A percentile compares a stretch with the other conserved stretches of the same genome.
Evolutionary conservation across 768 basidiomycete genomes (phyloP).

Genomic region (Boletus huronensis): DNA sequence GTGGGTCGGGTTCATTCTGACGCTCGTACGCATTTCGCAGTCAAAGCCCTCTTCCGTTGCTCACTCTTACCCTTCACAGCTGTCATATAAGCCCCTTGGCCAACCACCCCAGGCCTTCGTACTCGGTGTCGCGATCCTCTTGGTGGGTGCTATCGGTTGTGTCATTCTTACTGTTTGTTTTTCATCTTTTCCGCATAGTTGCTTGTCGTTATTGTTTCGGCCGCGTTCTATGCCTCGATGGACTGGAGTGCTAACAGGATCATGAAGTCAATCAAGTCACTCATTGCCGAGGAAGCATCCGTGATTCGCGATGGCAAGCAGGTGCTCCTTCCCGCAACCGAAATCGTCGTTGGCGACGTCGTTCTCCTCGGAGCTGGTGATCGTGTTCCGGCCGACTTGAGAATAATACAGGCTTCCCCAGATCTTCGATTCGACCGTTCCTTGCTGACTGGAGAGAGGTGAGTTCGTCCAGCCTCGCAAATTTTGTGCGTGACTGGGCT

Average conservation of each 20-base stretch:
- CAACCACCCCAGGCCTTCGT: slow-evolving; percentile 40
- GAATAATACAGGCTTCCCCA: slow-evolving; percentile 46
- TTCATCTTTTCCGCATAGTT: slow-evolving; percentile 25
- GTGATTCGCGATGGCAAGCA: slow-evolving; percentile 48
- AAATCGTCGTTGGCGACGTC: slow-evolving; percentile 55
- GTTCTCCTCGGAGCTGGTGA: slow-evolving; percentile 49
- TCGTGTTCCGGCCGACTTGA: slow-evolving; percentile 56
- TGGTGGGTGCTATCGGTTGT: slow-evolving; percentile 32
- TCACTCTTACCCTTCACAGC: slow-evolving; percentile 28
- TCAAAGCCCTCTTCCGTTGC: not conserved
- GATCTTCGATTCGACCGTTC: slow-evolving; percentile 51
- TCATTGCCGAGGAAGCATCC: slow-evolving; percentile 55
- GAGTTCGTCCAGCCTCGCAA: not conserved
- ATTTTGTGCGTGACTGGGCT: not conserved
- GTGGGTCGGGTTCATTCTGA: slow-evolving; percentile 50
- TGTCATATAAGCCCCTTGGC: slow-evolving; percentile 51
- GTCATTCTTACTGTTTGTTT: slow-evolving; percentile 15
- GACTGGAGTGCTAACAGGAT: slow-evolving; percentile 47
- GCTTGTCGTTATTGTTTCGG: slow-evolving; percentile 38
- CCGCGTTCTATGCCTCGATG: slow-evolving; percentile 46
- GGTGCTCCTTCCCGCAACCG: slow-evolving; percentile 46
- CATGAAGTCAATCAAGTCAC: slow-evolving; percentile 53
- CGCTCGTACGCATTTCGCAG: slow-evolving; percentile 29
- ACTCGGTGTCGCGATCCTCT: slow-evolving; percentile 45
- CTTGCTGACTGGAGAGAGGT: slow-evolving; percentile 47